Base-by-base conservation (phyloP, 805 yeast genomes). In the Metschnikowia borealis region DNA sequence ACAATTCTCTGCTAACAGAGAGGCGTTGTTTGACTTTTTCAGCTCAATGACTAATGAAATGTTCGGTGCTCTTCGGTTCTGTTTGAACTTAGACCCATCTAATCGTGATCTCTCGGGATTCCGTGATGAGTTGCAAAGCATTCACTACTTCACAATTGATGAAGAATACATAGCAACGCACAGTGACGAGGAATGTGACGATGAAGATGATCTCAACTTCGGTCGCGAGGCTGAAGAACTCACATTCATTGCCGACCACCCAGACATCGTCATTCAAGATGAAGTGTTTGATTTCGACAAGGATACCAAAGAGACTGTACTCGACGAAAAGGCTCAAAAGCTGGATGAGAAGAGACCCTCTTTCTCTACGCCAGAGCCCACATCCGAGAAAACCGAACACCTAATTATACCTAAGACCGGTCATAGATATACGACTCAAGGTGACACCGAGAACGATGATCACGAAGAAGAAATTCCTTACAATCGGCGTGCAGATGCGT, bases 11-110 rank as follows among this genome's bases (percentile, higher is more conserved):
- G 80, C 85, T 33, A 87, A 88, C 61, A 80, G 97, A 58, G 97
- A 92, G 66, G 86, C 95, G 1, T 72, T 92, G 43, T 90, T 89
- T 69, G 98, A 92, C 69, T 87, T 90, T 38, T 92, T 91, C 65
- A 90, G 96, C 15, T 74, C 90, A 4, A 85, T 92, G 89, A 82
- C 94, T 47, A 83, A 81, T 47, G 97, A 90, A 62, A 78, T 90
- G 60, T 92, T 89, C 64, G 81, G 85, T n/a, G 95, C 88, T 0
- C 76, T 91, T 62, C 79, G 96, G 50, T 80, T 81, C 56, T 78
- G 87, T 53, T 74, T 92, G 49, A 85, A 95, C 11, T 79, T 92
- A 50, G 96, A 91, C 69, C 98, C 98, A 0, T 77, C 78, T 26
- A 89, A 91, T 68, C 82, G 98, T 62, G 84, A 84, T 60, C 71